phyloP scores from a whole-genome alignment of 176 grass and related monocot genomes.

The Ampelocalamus luodianensis region DNA sequence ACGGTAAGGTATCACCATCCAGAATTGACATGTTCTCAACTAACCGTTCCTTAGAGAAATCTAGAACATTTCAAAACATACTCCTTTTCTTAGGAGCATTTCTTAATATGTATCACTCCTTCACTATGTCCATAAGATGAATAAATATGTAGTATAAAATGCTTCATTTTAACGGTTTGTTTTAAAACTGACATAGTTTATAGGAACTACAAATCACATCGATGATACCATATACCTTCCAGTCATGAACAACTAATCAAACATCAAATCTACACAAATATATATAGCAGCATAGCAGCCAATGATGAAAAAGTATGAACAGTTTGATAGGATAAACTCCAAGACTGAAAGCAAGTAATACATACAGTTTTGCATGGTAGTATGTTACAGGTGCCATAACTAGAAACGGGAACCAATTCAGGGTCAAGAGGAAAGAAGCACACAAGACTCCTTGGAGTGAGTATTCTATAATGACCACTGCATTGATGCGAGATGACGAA shows the following conservation, averaged over 20 bases:
- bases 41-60: not conserved
- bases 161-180: not conserved
- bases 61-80: slow-evolving; percentile 5
- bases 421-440: slow-evolving; percentile 70
- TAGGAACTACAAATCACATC: not conserved
- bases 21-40: not conserved
- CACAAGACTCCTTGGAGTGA: slow-evolving; percentile 68
- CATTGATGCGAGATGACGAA: slow-evolving; percentile 84
- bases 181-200: not conserved
- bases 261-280: slow-evolving; percentile 22
- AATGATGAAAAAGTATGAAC: not conserved
- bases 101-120: not conserved
- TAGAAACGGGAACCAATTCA: slow-evolving; percentile 87
- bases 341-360: slow-evolving; percentile 28
- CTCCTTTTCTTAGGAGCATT: not conserved
- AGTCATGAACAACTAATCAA: slow-evolving; percentile 1
- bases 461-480: slow-evolving; percentile 77
- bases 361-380: slow-evolving; percentile 93
- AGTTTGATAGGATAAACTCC: slow-evolving; percentile 22
- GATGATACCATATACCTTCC: not conserved
- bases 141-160: not conserved
- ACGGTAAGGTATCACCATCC: not conserved
- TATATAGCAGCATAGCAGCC: not conserved
- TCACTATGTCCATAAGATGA: not conserved
- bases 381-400: slow-evolving; percentile 81